Conservation (phyloP, 495 filamentous ascomycete species). For the Evernia prunastri region DNA sequence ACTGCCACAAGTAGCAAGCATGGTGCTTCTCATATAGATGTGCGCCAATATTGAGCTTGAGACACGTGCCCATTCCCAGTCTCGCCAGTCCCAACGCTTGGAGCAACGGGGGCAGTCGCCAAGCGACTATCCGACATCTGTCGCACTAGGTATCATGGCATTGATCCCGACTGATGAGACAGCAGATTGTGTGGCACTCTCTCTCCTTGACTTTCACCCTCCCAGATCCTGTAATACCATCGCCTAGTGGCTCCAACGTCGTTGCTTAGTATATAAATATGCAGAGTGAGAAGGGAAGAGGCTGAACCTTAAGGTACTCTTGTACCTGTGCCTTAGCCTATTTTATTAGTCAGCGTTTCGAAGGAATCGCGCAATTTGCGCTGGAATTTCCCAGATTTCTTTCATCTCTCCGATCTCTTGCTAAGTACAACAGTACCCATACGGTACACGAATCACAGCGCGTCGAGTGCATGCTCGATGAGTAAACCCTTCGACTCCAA, state of each 20-base stretch:
- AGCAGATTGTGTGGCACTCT: neutral
- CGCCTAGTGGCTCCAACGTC: neutral
- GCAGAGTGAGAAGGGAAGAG: no score
- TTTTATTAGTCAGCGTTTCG: no score
- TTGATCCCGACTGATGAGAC: neutral
- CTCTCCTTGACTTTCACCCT: neutral
- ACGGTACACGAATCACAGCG: no score
- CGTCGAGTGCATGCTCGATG: neutral
- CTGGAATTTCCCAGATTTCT: no score
- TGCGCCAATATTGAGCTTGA: neutral
- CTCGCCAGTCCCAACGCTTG: neutral
- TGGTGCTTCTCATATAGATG: neutral
- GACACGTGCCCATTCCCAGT: no score
- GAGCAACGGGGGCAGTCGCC: neutral
- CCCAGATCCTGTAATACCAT: no score
- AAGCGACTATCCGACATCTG: neutral
- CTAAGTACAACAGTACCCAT: no score
- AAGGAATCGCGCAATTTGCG: no score
- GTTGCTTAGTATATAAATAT: neutral
- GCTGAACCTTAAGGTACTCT: no score
- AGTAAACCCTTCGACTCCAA: neutral
- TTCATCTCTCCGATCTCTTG: no score
- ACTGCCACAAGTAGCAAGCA: neutral
- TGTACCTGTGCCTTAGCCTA: no score
- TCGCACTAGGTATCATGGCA: neutral